Percentiles rank a stretch among this genome's conserved stretches.
Evolutionary conservation across 1,139 yeast species (phyloP).

Genomic region (Debaryomyces psychrophilus): DNA sequence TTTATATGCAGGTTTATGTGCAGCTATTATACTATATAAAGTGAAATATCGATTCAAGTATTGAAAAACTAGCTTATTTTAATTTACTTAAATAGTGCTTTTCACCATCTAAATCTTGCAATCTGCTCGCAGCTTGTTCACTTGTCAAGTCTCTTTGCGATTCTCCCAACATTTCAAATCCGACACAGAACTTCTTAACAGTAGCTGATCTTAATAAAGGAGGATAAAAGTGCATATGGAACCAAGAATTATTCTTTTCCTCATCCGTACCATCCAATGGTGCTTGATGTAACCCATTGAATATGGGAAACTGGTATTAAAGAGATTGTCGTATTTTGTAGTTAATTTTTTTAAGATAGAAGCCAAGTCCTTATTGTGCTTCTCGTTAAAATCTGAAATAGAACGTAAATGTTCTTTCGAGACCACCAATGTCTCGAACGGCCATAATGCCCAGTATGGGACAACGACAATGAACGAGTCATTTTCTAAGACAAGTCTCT

Average conservation of each 20-base stretch:
- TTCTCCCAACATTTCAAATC: slow-evolving; percentile 79
- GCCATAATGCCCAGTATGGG: slow-evolving; percentile 87
- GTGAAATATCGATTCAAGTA: neutral
- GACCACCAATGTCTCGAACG: slow-evolving; percentile 69
- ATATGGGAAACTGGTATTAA: slow-evolving; percentile 72
- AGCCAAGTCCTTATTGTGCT: slow-evolving; percentile 62
- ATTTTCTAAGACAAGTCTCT: slow-evolving; percentile 60
- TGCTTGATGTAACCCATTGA: slow-evolving; percentile 84
- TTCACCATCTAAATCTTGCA: slow-evolving; percentile 49
- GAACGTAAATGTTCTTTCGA: slow-evolving; percentile 59
- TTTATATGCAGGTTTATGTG: slow-evolving; percentile 5
- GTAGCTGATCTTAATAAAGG: slow-evolving; percentile 76
- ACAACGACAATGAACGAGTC: slow-evolving; percentile 71
- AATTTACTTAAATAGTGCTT: slow-evolving; percentile 33
- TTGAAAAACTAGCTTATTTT: neutral
- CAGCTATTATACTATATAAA: neutral
- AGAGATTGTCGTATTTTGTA: slow-evolving; percentile 70
- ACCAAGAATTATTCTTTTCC: slow-evolving; percentile 55
- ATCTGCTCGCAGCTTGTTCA: slow-evolving; percentile 68
- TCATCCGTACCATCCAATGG: slow-evolving; percentile 50
- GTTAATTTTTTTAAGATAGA: slow-evolving; percentile 56
- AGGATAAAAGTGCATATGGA: slow-evolving; percentile 80
- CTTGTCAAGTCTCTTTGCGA: slow-evolving; percentile 79
- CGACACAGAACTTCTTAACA: slow-evolving; percentile 75
- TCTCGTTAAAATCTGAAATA: slow-evolving; percentile 50